phyloP scores from a whole-genome alignment of 2,329 filamentous ascomycete genomes.

The Verticillium albo-atrum region DNA sequence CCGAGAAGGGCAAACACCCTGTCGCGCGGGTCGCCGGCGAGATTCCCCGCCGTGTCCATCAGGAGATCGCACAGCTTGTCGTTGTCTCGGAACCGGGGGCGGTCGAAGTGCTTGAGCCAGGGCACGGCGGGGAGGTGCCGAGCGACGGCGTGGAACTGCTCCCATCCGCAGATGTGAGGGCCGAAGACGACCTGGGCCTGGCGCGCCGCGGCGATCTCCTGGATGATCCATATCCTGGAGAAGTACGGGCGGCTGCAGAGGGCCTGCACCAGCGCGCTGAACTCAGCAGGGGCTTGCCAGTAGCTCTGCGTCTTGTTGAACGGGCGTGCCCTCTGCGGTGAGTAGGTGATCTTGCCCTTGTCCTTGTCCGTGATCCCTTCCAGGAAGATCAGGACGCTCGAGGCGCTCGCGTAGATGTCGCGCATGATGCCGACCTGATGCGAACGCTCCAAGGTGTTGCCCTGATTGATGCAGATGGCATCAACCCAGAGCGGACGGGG shows the following conservation, averaged over 20 bases:
- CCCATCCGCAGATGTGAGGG: too few species aligned
- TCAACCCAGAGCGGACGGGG: slow-evolving; percentile 12
- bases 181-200: neutral
- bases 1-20: neutral
- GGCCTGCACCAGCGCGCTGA: neutral
- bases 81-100: too few species aligned
- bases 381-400: slow-evolving; percentile 3
- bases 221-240: slow-evolving; percentile 1
- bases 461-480: slow-evolving; percentile 15
- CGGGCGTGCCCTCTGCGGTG: too few species aligned
- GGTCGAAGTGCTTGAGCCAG: too few species aligned
- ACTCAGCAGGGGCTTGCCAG: neutral
- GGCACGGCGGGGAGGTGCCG: too few species aligned
- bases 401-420: slow-evolving; percentile 10
- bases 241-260: slow-evolving; percentile 1
- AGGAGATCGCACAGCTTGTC: too few species aligned
- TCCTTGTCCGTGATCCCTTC: neutral
- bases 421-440: slow-evolving; percentile 15
- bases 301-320: neutral
- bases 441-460: slow-evolving; percentile 6
- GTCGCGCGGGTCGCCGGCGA: neutral
- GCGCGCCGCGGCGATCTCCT: neutral
- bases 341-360: neutral
- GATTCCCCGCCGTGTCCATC: too few species aligned
- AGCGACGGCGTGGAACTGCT: too few species aligned